Percentiles rank a stretch among this genome's conserved stretches.
phyloP scores from a whole-genome alignment of 108 stramenopile genomes.

The Cyclotella baltica region DNA sequence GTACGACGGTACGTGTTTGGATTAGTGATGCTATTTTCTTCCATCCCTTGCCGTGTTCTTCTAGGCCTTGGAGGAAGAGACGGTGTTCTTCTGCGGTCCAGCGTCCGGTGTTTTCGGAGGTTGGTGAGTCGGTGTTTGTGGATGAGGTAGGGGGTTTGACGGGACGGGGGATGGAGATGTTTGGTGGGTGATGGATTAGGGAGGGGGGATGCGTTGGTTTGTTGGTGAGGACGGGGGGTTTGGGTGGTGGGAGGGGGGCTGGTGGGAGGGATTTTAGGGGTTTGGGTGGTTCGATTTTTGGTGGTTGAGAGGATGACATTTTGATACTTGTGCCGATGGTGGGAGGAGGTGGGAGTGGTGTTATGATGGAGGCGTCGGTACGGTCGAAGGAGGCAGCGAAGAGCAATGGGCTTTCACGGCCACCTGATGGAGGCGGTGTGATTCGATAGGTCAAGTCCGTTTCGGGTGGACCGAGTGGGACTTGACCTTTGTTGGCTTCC shows the following conservation, averaged over 20 bases:
- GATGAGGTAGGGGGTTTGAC: conserved; percentile 1
- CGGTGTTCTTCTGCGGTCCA: conserved; percentile 98
- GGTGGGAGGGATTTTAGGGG: neutral
- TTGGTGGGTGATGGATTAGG: neutral
- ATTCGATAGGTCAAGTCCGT: neutral
- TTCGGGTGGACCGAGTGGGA: neutral
- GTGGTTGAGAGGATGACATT: neutral
- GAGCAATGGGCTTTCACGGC: conserved; percentile 8
- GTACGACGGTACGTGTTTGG: conserved; percentile 95
- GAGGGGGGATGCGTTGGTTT: neutral
- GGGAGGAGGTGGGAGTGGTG: neutral
- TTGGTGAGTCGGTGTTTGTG: neutral
- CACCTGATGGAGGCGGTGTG: conserved; percentile 1
- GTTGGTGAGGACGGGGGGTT: neutral
- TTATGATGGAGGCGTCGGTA: neutral
- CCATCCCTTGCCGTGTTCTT: conserved; percentile 96
- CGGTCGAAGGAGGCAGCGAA: conserved; percentile 6
- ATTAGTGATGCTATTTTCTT: conserved; percentile 93
- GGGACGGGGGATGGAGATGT: conserved; percentile 4
- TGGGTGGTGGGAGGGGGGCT: neutral
- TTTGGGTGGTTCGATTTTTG: neutral
- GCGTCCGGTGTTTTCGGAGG: conserved; percentile 91
- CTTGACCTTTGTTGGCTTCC: neutral
- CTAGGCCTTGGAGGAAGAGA: conserved; percentile 94
- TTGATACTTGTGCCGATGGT: neutral